Conservation (phyloP, 2,329 filamentous ascomycete genomes). For the Calonectria pauciramosa region DNA sequence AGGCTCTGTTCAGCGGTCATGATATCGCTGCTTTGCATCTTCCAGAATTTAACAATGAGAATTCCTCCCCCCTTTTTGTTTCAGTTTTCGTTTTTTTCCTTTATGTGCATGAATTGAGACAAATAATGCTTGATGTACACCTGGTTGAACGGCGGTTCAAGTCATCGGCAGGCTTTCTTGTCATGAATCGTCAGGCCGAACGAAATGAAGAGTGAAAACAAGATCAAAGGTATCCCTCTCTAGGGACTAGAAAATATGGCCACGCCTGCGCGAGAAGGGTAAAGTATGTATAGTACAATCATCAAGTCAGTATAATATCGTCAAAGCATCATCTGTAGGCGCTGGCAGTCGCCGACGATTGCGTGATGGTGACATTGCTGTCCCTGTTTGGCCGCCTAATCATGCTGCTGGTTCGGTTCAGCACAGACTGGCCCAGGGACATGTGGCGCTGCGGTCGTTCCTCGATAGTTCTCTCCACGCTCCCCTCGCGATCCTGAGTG, state of each 20-base stretch:
- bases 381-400: constrained; percentile 59
- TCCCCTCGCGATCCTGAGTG: constrained; percentile 57
- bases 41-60: constrained; percentile 32
- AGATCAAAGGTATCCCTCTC: constrained; percentile 32
- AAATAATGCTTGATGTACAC: constrained; percentile 37
- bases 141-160: constrained; percentile 26
- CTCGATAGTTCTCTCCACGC: constrained; percentile 42
- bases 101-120: constrained; percentile 20
- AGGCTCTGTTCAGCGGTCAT: constrained; percentile 19
- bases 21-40: constrained; percentile 27
- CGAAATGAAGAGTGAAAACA: constrained; percentile 31
- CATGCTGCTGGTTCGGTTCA: constrained; percentile 62
- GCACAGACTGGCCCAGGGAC: constrained; percentile 58
- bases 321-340: constrained; percentile 60
- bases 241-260: constrained; percentile 49
- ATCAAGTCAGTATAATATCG: constrained; percentile 43
- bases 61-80: constrained; percentile 19
- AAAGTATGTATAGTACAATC: constrained; percentile 44
- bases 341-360: constrained; percentile 58
- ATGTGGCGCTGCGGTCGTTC: constrained; percentile 54
- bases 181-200: constrained; percentile 44
- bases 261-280: constrained; percentile 48
- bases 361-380: constrained; percentile 46
- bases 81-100: constrained; percentile 28
- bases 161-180: constrained; percentile 28